Evolutionary conservation across 495 filamentous ascomycete genomes (phyloP).

Genomic region (Cercophora samala): DNA sequence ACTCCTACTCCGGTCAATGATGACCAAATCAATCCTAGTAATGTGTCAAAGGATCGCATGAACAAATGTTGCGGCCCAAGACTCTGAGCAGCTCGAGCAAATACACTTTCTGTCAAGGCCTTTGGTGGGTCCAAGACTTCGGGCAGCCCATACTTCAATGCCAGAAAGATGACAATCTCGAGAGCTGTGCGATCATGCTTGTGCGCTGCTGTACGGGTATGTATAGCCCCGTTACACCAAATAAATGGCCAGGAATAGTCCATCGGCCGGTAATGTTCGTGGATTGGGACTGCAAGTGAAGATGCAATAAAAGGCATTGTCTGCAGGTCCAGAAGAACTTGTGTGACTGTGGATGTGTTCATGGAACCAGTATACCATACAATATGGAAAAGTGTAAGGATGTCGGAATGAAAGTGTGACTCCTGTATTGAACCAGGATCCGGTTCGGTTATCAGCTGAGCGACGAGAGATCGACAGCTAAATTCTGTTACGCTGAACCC

Average conservation of each 20-base stretch:
- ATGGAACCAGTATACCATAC: neutral
- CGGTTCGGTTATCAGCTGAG: neutral
- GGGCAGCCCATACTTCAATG: neutral
- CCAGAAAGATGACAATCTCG: neutral
- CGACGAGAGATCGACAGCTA: neutral
- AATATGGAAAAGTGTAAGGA: neutral
- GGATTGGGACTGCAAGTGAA: neutral
- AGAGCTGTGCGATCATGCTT: neutral
- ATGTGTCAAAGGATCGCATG: neutral
- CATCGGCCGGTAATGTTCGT: neutral
- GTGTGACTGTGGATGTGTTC: neutral
- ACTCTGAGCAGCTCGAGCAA: neutral
- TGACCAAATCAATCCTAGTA: neutral
- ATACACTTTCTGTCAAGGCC: neutral
- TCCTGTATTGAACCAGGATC: neutral
- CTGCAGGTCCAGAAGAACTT: neutral
- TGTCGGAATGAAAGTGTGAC: neutral
- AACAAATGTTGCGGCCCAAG: neutral
- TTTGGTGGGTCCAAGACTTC: neutral
- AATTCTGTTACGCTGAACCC: neutral
- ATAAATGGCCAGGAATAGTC: neutral
- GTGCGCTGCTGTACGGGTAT: neutral
- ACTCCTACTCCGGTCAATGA: no score
- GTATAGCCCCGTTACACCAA: neutral
- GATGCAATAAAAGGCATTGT: neutral